Conservation (phyloP, 176 grass and related monocot genomes). For the Triticum monococcum region DNA sequence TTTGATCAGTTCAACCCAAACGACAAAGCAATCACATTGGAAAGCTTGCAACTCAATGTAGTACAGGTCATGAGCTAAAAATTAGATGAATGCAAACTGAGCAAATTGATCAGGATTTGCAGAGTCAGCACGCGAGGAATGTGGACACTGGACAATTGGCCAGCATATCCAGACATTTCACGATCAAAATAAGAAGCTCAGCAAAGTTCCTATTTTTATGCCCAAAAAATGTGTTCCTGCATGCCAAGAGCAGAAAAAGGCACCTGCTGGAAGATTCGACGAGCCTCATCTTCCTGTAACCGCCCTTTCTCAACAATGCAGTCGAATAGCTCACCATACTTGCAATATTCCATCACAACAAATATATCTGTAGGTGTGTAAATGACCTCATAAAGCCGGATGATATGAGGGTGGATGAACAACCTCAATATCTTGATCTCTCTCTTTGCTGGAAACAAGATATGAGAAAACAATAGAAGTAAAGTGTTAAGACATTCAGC, state of each 20-base stretch:
- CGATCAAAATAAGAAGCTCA: slow-evolving; percentile 10
- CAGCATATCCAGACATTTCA: not conserved
- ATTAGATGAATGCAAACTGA: not conserved
- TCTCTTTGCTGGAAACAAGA: slow-evolving; percentile 66
- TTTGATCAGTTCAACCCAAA: not conserved
- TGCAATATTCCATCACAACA: slow-evolving; percentile 94
- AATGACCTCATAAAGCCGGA: slow-evolving; percentile 95
- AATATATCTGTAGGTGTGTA: slow-evolving; percentile 81
- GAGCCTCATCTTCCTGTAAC: slow-evolving; percentile 86
- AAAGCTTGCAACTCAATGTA: not conserved
- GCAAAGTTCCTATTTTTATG: not conserved
- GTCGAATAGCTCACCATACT: slow-evolving; percentile 86
- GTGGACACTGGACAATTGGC: not conserved
- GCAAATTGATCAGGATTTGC: not conserved
- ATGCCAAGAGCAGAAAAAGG: not conserved
- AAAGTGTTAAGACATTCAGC: slow-evolving; percentile 20
- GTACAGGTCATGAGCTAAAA: not conserved
- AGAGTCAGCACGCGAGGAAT: not conserved
- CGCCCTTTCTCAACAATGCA: slow-evolving; percentile 92
- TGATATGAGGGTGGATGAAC: slow-evolving; percentile 95
- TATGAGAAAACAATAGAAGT: not conserved
- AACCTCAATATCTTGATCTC: slow-evolving; percentile 93
- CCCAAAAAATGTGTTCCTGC: not conserved
- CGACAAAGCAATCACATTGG: not conserved
- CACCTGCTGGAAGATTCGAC: slow-evolving; percentile 91